These are phyloP conservation scores for Rhodamnia rubescens DNA, from an alignment of 345 rosid species.

Conservation along the genomic window DNA sequence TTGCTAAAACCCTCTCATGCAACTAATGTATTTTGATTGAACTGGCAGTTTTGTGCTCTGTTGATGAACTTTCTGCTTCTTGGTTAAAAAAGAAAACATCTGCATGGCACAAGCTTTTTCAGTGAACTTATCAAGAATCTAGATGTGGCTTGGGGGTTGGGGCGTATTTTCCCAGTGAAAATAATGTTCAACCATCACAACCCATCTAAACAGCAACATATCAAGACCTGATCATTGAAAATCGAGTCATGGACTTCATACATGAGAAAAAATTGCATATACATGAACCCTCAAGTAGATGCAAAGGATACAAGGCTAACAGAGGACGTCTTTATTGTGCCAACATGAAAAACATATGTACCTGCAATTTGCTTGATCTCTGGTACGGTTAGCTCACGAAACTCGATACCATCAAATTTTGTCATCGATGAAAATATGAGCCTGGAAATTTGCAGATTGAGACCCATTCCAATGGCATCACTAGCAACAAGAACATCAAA, in stretches of 20 bases:
- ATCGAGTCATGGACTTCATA: not conserved
- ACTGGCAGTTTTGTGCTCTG: not conserved
- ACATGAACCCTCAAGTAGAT: not conserved
- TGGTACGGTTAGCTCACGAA: constrained; percentile 58
- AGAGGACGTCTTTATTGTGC: not conserved
- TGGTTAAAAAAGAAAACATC: not conserved
- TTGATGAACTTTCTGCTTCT: not conserved
- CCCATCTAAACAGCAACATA: not conserved
- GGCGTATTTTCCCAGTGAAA: not conserved
- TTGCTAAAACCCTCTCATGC: not conserved
- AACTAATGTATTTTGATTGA: not conserved
- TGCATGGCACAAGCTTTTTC: not conserved
- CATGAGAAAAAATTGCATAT: not conserved
- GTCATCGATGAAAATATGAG: constrained; percentile 70
- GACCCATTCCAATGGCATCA: constrained; percentile 99
- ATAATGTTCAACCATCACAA: not conserved
- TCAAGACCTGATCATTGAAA: not conserved
- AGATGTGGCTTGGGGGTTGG: not conserved
- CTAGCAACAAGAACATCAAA: constrained; percentile 97
- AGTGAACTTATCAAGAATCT: not conserved
- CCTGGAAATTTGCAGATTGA: constrained; percentile 83
- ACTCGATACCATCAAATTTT: constrained; percentile 67
- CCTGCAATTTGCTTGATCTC: constrained; percentile 98
- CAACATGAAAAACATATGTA: not conserved
- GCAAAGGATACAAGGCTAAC: not conserved